Base-by-base conservation (phyloP, 2,329 filamentous ascomycete genomes). In the Bipolaris cookei region DNA sequence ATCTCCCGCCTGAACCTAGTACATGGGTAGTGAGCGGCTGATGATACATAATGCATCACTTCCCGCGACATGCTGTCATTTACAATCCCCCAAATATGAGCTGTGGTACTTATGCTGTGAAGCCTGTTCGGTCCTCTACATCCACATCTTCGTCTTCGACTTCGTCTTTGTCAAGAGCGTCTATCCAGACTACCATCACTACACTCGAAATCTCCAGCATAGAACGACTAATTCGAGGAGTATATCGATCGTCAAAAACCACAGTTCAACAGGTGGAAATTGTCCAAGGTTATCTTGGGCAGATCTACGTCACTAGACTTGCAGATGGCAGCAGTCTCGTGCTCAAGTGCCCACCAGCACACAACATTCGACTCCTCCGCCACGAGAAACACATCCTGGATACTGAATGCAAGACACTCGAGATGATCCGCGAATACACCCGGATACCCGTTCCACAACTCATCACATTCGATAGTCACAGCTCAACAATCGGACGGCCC, bases 361-460 rank as follows among this genome's bases (percentile, higher is more conserved):
- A 64, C 53, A 74, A 71, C 39, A 70, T 73, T 6, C 73, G 78
- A 34, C 65, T 79, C 10, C 71, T 82, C 13, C 76, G 79, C 6
- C 76, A 79, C 44, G 80, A 82, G 61, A 76, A 77, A 44, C 68
- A 76, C 32, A 67, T 73, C 11, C 62, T 81, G 3, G 75, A 77
- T 51, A 73, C 71, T 0, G 79, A 81, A 67, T 70, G 72, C 3
- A 67, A 66, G 50, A 71, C 73, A 2, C 68, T 81, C 3, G 72
- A 77, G 48, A 67, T 75, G 3, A 66, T 81, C 6, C 68, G 64
- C 47, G 66, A 75, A 39, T 71, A 72, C 43, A 71, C 74, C 2
- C 65, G 68, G 39, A 51, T 81, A 8, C 71, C 77, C 5, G 69
- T 78, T 6, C 76, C 80, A 5, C 65, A 72, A 11, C 59, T 80